Conservation (phyloP, 164 flowering plant species). For the Nymphaea thermarum region DNA sequence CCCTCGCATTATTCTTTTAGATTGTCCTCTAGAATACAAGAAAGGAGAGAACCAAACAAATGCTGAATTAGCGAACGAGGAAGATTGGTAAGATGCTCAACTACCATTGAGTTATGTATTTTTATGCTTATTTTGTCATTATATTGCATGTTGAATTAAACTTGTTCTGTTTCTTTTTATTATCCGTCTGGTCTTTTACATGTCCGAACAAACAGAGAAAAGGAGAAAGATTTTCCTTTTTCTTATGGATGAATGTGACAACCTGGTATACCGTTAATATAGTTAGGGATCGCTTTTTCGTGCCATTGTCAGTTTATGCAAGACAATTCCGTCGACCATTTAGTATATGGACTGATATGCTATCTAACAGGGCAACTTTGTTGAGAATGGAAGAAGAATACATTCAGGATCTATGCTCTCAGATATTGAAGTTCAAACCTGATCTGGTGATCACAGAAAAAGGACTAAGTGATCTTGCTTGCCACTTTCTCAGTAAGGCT, state of each 20-base stretch:
- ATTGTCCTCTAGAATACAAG: slow-evolving; percentile 90
- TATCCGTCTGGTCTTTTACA: not conserved
- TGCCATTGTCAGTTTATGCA: not conserved
- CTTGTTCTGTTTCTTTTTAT: too few species aligned
- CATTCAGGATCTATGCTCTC: slow-evolving; percentile 58
- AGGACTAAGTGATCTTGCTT: slow-evolving; percentile 92
- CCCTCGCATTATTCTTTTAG: slow-evolving; percentile 86
- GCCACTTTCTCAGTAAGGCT: slow-evolving; percentile 87
- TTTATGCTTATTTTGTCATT: not conserved
- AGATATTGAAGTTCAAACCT: slow-evolving; percentile 81
- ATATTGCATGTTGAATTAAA: too few species aligned
- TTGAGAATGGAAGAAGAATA: slow-evolving; percentile 92
- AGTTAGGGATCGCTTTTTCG: not conserved
- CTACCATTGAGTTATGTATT: not conserved
- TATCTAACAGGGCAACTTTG: slow-evolving; percentile 37
- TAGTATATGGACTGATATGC: not conserved
- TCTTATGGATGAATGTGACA: not conserved
- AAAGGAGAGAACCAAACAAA: slow-evolving; percentile 98
- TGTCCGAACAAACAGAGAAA: not conserved
- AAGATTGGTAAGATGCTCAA: slow-evolving; percentile 42
- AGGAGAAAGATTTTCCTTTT: not conserved
- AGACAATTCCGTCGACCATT: not conserved
- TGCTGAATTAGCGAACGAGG: slow-evolving; percentile 86
- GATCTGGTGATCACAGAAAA: slow-evolving; percentile 92
- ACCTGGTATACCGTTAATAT: not conserved